A percentile compares a stretch with the other conserved stretches of the same genome.
phyloP scores from a whole-genome alignment of 2,329 filamentous ascomycete species.

The Botrytis aclada region DNA sequence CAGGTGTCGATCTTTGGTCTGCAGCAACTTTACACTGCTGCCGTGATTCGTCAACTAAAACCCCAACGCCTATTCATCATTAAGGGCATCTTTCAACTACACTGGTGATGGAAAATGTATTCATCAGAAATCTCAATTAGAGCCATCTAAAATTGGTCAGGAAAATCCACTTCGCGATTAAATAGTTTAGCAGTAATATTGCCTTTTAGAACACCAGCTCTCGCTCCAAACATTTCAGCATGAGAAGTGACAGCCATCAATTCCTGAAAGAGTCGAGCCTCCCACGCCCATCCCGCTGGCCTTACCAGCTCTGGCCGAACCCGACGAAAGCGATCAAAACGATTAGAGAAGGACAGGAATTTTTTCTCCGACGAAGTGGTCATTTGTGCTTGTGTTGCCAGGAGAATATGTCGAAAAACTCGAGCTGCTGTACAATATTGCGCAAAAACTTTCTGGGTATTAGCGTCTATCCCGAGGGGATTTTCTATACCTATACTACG shows the following conservation, averaged over 20 bases:
- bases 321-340: not conserved
- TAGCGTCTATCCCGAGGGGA: constrained; percentile 2
- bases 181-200: constrained; percentile 4
- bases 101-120: not conserved
- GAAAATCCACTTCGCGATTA: constrained; percentile 1
- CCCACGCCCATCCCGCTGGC: constrained; percentile 6
- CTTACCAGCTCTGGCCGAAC: constrained; percentile 8
- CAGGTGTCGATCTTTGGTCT: constrained; percentile 29
- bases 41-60: constrained; percentile 26
- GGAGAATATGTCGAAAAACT: constrained; percentile 20
- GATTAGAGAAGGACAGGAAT: not conserved
- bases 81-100: not conserved
- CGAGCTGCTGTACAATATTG: constrained; percentile 18
- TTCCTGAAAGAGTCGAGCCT: constrained; percentile 9
- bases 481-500: not conserved
- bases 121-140: not conserved
- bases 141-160: constrained; percentile 25
- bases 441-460: constrained; percentile 12
- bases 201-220: constrained; percentile 4
- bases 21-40: constrained; percentile 22
- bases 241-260: constrained; percentile 17
- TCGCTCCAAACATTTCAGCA: constrained; percentile 5
- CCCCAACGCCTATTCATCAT: constrained; percentile 19
- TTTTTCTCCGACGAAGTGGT: constrained; percentile 3
- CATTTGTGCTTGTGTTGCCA: constrained; percentile 17